These are phyloP conservation scores for Aspergillus carbonarius DNA, from an alignment of 2,329 filamentous ascomycete genomes.

Conservation along the genomic window DNA sequence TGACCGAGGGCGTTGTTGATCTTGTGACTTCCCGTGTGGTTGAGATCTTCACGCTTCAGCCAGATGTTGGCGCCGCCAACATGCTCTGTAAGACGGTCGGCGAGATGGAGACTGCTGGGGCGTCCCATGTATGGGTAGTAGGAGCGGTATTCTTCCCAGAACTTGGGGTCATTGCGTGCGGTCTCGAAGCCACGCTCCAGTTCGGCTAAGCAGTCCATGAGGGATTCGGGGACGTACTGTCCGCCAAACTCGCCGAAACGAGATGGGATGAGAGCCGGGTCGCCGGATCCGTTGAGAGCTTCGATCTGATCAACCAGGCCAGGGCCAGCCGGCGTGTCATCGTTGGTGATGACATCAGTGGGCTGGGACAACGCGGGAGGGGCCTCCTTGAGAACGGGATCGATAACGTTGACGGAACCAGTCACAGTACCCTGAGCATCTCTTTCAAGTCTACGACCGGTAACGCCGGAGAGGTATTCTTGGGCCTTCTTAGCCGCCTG, in stretches of 20 bases:
- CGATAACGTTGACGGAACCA: constrained; percentile 68
- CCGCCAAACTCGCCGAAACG: constrained; percentile 95
- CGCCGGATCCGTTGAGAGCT: constrained; percentile 67
- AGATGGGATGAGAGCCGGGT: constrained; percentile 65
- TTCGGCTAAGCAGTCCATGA: constrained; percentile 94
- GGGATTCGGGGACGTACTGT: constrained; percentile 93
- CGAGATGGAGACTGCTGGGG: constrained; percentile 86
- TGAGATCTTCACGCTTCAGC: constrained; percentile 95
- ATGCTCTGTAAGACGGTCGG: constrained; percentile 81
- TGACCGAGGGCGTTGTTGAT: constrained; percentile 99
- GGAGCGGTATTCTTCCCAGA: constrained; percentile 95
- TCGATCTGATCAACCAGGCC: constrained; percentile 81
- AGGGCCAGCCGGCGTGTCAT: constrained; percentile 56
- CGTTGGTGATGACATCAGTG: constrained; percentile 64
- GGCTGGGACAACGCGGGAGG: constrained; percentile 52
- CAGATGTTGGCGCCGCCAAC: constrained; percentile 94
- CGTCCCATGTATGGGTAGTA: constrained; percentile 98
- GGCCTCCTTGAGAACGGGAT: constrained; percentile 63
- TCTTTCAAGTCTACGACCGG: constrained; percentile 54
- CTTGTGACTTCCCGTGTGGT: constrained; percentile 98
- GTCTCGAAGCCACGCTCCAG: constrained; percentile 88
- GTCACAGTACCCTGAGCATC: constrained; percentile 50
- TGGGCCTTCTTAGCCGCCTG: constrained; percentile 71
- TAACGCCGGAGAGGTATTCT: constrained; percentile 79
- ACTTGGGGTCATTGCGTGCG: constrained; percentile 80